Base-by-base conservation (phyloP, 2,329 filamentous ascomycete species). In the Phoma sp. region DNA sequence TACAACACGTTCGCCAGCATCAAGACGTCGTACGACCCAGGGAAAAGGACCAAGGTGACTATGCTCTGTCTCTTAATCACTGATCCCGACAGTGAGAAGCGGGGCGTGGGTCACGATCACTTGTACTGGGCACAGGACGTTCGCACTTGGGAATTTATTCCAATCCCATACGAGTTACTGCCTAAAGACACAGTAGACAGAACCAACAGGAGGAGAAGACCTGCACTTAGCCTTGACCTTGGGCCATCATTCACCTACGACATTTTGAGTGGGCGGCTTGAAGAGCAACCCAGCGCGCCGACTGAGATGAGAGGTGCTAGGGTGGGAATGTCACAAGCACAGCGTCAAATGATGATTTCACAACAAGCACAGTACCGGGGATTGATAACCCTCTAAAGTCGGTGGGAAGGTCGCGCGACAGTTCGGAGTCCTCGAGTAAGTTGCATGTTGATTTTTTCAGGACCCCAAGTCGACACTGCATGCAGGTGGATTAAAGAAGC, bases 51-150 rank as follows among this genome's bases (percentile, higher is more conserved):
- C 17, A 28, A 36, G 11, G 30, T 6, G 5, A 18, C 25, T 5
- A 11, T 18, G 21, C 15, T 70, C 14, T 26, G 18, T 5, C 43
- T 69, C 0, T 64, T 55, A 26, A 26, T 71, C 7, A 61, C 42
- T 9, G 39, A 61, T 25, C 59, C 50, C 25, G 3, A 40, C 10
- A 47, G 45, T 2, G 2, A 48, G 9, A 33, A 20, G 9, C 56
- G 48, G 2, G 33, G 23, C 4, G 3, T 26, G 1, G 21, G 18
- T 1, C 7, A 37, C 5, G 62, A 64, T 36, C 6, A 20, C 7
- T 9, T 64, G 21, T 69, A 68, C 47, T 69, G 67, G 67, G 42
- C 42, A 33, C 64, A 68, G 34, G 38, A 57, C 7, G 9, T 57
- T 12, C 17, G 12, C 4, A 65, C 56, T 11, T 30, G 26, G 11